Percentiles rank a stretch among this genome's conserved stretches.
Evolutionary conservation across 306 rosid genomes (phyloP).

Genomic region (Prunus mongolica): DNA sequence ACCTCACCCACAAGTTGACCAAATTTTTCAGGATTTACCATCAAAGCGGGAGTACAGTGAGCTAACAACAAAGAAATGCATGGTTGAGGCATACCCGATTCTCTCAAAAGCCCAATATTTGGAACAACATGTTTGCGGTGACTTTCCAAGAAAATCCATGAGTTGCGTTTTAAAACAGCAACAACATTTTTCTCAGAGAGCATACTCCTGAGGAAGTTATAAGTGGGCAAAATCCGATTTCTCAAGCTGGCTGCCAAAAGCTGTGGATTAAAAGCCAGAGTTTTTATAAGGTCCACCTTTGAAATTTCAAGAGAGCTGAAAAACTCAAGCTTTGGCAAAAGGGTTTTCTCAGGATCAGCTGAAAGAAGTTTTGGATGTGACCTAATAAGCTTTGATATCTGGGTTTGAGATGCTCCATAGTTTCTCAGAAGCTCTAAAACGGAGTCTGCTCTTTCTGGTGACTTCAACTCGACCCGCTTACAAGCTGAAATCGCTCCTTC

Average conservation of each 20-base stretch:
- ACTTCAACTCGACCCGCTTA: background rate
- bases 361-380: background rate
- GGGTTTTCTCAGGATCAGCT: background rate
- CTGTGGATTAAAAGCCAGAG: background rate
- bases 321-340: background rate
- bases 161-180: background rate
- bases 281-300: background rate
- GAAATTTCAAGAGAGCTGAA: background rate
- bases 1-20: background rate
- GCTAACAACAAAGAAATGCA: background rate
- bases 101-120: conserved; percentile 2
- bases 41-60: background rate
- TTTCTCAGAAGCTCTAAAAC: background rate
- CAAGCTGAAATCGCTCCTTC: background rate
- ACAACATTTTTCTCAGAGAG: background rate
- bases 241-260: background rate
- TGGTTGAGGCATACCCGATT: background rate
- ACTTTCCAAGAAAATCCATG: background rate
- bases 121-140: background rate
- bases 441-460: background rate
- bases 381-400: background rate
- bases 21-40: background rate
- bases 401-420: background rate
- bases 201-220: background rate
- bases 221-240: background rate